Evolutionary conservation across 2,329 filamentous ascomycete species (phyloP), one percentile per base, ranked within the genome.

Genomic region (Colletotrichum somersetense): DNA sequence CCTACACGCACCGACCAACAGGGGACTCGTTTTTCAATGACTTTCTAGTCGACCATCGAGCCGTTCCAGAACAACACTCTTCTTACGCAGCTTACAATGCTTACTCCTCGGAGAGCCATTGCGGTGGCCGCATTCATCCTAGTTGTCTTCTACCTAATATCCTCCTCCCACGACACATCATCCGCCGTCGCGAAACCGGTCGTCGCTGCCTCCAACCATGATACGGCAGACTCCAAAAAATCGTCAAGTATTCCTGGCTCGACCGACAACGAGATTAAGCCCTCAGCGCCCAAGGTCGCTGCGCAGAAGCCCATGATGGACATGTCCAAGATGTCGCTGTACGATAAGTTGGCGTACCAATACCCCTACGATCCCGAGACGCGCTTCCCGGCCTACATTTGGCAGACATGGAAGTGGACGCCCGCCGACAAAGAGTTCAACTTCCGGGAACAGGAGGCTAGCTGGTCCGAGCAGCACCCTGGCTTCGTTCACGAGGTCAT

Each of bases 321-420:
- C 80, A 87, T 93, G 79, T 90, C 91, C 71, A 89, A 87, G 79
- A 91, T 93, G 83, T 91, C 92, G 20, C 87, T 95, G 65, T 87
- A 85, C 86, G 92, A 89, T 85, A 97, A 96, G 83, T 89, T 99
- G 69, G 92, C 91, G 64, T 98, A 97, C 85, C 93, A 97, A 77
- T 98, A 96, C 82, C 94, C 95, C 26, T 99, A 98, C 86, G 93
- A 97, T 78, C 87, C 96, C 74, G 91, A 95, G 78, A 83, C 87
- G 76, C 97, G 96, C 81, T 98, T 98, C 81, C 96, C 96, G 3
- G 95, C 95, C 68, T 98, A 97, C 85, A 97, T 99, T 79, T 99
- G 96, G 96, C 96, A 99, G 86, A 99, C 96, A 18, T 99, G 96
- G 96, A 98, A 97, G 82, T 92, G 90, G 78, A 93, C 91, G 0